Evolutionary conservation across 768 basidiomycete genomes (phyloP).

Genomic region (Suillus placidus): DNA sequence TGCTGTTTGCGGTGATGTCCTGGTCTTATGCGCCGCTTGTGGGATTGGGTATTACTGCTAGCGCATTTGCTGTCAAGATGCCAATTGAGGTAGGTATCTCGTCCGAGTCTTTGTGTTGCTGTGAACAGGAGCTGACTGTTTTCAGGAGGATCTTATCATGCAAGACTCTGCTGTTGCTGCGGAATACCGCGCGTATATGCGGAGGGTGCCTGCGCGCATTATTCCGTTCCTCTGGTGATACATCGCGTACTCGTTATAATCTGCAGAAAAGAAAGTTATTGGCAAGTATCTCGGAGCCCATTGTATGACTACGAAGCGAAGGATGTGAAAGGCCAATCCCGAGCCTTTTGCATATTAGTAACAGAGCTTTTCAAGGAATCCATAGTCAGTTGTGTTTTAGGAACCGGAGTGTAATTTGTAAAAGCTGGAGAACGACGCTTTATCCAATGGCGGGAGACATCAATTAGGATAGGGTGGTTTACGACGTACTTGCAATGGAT

Average conservation of each 20-base stretch:
- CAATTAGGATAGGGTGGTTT: no score
- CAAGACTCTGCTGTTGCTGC: slow-evolving; percentile 25
- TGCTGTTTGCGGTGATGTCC: neutral
- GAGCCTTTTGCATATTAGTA: neutral
- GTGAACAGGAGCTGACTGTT: neutral
- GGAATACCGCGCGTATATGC: slow-evolving; percentile 36
- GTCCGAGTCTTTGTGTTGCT: neutral
- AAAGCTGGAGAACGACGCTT: no score
- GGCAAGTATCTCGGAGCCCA: no score
- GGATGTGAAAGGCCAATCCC: neutral
- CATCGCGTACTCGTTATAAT: neutral
- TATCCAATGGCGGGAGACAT: no score
- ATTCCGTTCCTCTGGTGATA: slow-evolving; percentile 36
- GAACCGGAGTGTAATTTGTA: no score
- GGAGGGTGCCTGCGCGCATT: slow-evolving; percentile 29
- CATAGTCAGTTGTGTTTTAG: neutral
- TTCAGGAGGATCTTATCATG: slow-evolving; percentile 34
- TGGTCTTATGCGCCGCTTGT: slow-evolving; percentile 41
- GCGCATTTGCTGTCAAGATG: slow-evolving; percentile 36
- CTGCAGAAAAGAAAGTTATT: no score
- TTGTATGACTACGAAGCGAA: neutral
- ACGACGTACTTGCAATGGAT: no score
- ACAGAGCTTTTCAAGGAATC: neutral
- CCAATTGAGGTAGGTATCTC: slow-evolving; percentile 34
- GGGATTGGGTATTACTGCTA: slow-evolving; percentile 23